Base-by-base conservation (phyloP, 768 basidiomycete species). In the Hydnum rufescens region DNA sequence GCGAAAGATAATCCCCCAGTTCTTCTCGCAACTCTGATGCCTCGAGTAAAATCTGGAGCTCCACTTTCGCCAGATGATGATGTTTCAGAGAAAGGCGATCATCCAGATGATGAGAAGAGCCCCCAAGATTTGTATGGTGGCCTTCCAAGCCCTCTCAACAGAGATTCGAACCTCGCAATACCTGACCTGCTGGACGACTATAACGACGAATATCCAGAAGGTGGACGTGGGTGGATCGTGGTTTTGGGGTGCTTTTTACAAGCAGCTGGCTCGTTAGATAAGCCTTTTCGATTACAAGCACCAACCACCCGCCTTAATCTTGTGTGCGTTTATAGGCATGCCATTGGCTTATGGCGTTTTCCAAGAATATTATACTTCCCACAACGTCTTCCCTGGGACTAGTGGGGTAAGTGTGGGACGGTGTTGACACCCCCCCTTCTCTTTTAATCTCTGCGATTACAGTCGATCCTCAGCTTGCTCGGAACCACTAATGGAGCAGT, bases 261-360 rank as follows among this genome's bases (percentile, higher is more conserved):
- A 5, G 56, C 56, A 25, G 34, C 53, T 36, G 54, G n/a, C n/a
- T n/a, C n/a, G n/a, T n/a, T n/a, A n/a, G n/a, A n/a, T n/a, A n/a
- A n/a, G n/a, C n/a, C n/a, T n/a, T n/a, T n/a, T n/a, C n/a, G n/a
- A n/a, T n/a, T n/a, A n/a, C n/a, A n/a, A n/a, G n/a, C n/a, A n/a
- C n/a, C n/a, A n/a, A n/a, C 32, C 3, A 6, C 51, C n/a, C 36
- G 22, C 32, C 34, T 39, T 25, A 51, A 42, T 6, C 8, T 36
- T 54, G 3, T 6, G 13, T 25, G 31, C 1, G 16, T 53, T 51
- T 32, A 28, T 32, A 43, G 49, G 49, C n/a, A 13, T 13, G 23
- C 49, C 49, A 8, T 46, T 57, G 5, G 47, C 47, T 6, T 57
- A 53, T 52, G 56, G 56, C 3, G 56, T 57, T 3, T 57, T 57